Base-by-base conservation (phyloP, 129 eudicot species). In the Saposhnikovia divaricata region DNA sequence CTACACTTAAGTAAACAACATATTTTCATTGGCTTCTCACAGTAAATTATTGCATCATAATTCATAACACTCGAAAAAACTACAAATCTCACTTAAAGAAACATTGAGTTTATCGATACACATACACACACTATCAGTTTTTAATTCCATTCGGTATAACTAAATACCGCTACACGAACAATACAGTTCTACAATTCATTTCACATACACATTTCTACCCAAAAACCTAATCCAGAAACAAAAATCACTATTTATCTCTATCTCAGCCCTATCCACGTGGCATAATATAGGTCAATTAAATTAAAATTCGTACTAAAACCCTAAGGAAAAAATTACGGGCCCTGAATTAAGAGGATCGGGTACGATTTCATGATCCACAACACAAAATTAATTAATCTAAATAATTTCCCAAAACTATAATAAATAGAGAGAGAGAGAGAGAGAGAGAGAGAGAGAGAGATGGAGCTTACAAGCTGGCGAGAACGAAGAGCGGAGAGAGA, bases 381-480 rank as follows among this genome's bases (percentile, higher is more conserved):
- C 13, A 55, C 19, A 15, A 57, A 77, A 55, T 57, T 25, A 5
- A 10, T 16, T 78, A 4, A 63, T n/a, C 39, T 31, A 27, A 47
- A 55, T 39, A 25, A 72, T 40, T 42, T 39, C 31, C 18, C 10
- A 0, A 1, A 23, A 16, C 15, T 37, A 55, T 13, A 43, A 44
- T 44, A 11, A 9, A 10, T 43, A 31, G 37, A 11, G 28, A 44
- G 8, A 73, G 57, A 57, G 28, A 55, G 1, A 55, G 10, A 8
- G 28, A 68, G 46, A 63, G 66, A 69, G 42, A 19, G 69, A 6
- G 46, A 44, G 12, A 65, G 21, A 57, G 28, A 6, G 9, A 53
- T 27, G 1, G 66, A 75, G 69, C 92, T 89, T 88, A 93, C 98
- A 65, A 91, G 97, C 34, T 89, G 95, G 51, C 93, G 95, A 83